Percentiles rank a stretch among this genome's conserved stretches.
phyloP scores from a whole-genome alignment of 768 basidiomycete genomes.

The Cantharellus cinnabarinus region DNA sequence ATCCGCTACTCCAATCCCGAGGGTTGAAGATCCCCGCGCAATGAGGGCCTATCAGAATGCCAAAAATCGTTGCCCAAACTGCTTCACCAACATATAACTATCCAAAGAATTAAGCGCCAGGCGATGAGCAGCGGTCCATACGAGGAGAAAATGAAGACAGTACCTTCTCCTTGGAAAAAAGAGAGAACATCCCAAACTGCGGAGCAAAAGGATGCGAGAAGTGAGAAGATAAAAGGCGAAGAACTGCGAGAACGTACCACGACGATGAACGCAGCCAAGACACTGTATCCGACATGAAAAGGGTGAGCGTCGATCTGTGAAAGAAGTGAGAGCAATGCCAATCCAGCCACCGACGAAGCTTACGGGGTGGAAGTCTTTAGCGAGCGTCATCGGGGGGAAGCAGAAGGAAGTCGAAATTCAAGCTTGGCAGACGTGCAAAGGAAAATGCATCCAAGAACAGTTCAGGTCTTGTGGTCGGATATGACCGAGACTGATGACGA shows the following conservation, averaged over 20 bases:
- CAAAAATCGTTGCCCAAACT: slow-evolving; percentile 84
- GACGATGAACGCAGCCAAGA: slow-evolving; percentile 65
- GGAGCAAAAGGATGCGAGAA: not conserved
- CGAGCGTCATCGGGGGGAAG: no score
- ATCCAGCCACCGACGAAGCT: not conserved
- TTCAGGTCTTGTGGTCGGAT: no score
- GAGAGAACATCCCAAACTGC: slow-evolving; percentile 88
- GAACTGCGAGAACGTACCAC: slow-evolving; percentile 25
- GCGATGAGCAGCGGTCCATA: not conserved
- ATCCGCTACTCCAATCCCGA: slow-evolving; percentile 38
- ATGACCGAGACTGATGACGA: no score
- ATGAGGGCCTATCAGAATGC: slow-evolving; percentile 49
- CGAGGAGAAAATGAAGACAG: slow-evolving; percentile 8
- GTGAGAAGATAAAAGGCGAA: not conserved
- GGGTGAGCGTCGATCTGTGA: slow-evolving; percentile 36
- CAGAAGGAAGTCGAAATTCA: no score
- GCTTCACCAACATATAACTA: slow-evolving; percentile 91
- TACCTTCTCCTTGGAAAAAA: slow-evolving; percentile 74
- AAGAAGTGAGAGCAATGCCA: not conserved
- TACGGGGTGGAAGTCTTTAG: not conserved
- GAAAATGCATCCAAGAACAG: no score
- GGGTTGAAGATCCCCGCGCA: slow-evolving; percentile 45
- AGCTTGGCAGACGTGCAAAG: no score
- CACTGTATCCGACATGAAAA: slow-evolving; percentile 60
- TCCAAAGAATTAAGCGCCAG: not conserved